phyloP scores from a whole-genome alignment of 805 yeast genomes.

The Ascoidea tarda region DNA sequence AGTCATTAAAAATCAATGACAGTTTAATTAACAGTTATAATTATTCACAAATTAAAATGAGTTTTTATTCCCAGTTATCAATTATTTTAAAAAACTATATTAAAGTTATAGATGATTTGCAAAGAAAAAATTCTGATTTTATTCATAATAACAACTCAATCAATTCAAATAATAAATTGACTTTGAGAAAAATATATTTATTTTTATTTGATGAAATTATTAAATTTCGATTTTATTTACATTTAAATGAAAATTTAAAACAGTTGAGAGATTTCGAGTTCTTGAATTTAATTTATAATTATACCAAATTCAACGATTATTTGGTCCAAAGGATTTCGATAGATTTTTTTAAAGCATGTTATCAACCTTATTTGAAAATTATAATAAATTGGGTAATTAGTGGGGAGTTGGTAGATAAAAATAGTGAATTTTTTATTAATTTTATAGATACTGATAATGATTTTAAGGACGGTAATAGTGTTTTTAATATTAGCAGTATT shows the following conservation, averaged over 20 bases:
- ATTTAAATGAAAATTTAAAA: conserved; percentile 23
- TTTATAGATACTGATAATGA: background rate
- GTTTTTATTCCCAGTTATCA: background rate
- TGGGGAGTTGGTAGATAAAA: conserved; percentile 45
- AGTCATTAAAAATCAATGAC: no score
- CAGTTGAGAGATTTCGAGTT: conserved; percentile 32
- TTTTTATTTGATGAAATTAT: conserved; percentile 34
- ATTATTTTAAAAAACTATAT: background rate
- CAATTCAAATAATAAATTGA: background rate
- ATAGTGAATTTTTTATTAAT: conserved; percentile 46
- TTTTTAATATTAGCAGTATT: background rate
- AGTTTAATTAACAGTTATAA: no score
- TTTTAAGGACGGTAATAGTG: background rate
- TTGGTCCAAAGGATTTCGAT: conserved; percentile 28
- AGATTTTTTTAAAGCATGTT: conserved; percentile 28
- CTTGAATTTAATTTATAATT: conserved; percentile 34
- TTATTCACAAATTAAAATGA: background rate
- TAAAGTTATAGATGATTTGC: background rate
- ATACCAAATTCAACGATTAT: conserved; percentile 51
- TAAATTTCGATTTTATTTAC: conserved; percentile 42
- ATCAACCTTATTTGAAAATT: conserved; percentile 46
- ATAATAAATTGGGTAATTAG: conserved; percentile 52
- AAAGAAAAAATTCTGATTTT: background rate
- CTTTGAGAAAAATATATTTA: conserved; percentile 18
- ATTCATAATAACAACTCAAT: background rate